Conservation (phyloP, 148 eudicot genomes). For the Chenopodium quinoa region DNA sequence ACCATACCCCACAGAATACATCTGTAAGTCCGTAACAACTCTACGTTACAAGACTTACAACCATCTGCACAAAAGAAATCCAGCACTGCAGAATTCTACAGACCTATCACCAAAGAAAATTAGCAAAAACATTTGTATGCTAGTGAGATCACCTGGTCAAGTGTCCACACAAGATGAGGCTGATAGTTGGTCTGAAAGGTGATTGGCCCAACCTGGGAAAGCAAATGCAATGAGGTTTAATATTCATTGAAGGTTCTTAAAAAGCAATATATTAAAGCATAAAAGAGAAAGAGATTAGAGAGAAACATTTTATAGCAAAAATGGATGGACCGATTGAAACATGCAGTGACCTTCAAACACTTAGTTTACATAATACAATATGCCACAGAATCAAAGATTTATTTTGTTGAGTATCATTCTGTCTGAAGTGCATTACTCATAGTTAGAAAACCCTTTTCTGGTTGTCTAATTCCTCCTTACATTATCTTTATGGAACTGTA, state of each 20-base stretch:
- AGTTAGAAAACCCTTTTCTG: neutral
- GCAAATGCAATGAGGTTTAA: conserved; percentile 17
- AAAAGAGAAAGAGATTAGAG: neutral
- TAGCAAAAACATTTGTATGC: neutral
- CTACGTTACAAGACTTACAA: neutral
- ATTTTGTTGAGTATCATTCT: neutral
- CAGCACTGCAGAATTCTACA: neutral
- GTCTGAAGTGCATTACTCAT: neutral
- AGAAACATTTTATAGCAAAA: neutral
- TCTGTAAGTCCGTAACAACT: neutral
- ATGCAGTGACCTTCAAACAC: conserved; percentile 5
- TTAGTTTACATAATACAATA: neutral
- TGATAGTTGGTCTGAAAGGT: conserved; percentile 72
- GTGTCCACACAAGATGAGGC: conserved; percentile 91
- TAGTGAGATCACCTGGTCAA: conserved; percentile 65
- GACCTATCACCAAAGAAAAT: neutral
- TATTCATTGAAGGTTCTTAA: neutral
- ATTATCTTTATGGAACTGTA: neutral
- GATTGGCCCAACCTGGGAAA: conserved; percentile 69
- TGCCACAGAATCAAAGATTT: neutral
- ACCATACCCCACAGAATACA: too few species aligned
- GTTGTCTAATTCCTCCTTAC: neutral
- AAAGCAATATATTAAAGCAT: neutral
- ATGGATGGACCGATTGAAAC: neutral
- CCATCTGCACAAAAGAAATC: neutral